Percentiles rank a stretch among this genome's conserved stretches.
Evolutionary conservation across 805 yeast genomes (phyloP).

Genomic region (Candida pini): DNA sequence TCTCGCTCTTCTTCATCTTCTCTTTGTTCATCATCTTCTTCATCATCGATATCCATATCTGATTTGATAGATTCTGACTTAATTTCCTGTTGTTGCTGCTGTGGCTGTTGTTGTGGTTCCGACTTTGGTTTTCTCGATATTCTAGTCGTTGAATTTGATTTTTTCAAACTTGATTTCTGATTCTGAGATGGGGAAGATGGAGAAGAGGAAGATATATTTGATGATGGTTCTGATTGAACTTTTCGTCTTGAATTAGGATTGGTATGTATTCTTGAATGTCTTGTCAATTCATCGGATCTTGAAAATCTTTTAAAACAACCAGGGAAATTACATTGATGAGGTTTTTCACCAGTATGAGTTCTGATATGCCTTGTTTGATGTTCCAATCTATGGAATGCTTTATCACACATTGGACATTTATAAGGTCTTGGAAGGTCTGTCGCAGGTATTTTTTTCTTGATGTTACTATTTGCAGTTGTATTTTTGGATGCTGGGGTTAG

Average conservation of each 20-base stretch:
- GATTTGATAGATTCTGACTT: not conserved
- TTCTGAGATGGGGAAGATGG: conserved; percentile 30
- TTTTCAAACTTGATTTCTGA: conserved; percentile 11
- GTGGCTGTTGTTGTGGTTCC: not conserved
- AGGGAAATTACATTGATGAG: conserved; percentile 77
- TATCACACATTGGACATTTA: conserved; percentile 77
- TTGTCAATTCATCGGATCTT: conserved; percentile 78
- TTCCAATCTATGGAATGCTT: conserved; percentile 83
- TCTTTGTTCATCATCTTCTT: conserved; percentile 13
- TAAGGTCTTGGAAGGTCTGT: conserved; percentile 54
- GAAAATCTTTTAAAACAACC: conserved; percentile 80
- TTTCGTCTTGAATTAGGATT: conserved; percentile 41
- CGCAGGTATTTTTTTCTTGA: conserved; percentile 19
- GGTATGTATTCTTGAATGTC: conserved; percentile 78
- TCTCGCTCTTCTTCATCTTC: conserved; percentile 5
- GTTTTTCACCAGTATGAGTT: conserved; percentile 92
- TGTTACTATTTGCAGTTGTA: conserved; percentile 13
- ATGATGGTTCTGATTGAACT: conserved; percentile 9
- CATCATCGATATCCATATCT: conserved; percentile 10
- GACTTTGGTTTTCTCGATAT: conserved; percentile 10
- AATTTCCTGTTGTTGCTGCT: not conserved
- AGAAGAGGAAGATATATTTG: conserved; percentile 9
- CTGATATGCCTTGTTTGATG: conserved; percentile 90
- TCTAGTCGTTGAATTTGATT: conserved; percentile 15
- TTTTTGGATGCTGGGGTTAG: conserved; percentile 19